Evolutionary conservation across 73 alveolate species (phyloP).

Genomic region (Tetrahymena thermophila): DNA sequence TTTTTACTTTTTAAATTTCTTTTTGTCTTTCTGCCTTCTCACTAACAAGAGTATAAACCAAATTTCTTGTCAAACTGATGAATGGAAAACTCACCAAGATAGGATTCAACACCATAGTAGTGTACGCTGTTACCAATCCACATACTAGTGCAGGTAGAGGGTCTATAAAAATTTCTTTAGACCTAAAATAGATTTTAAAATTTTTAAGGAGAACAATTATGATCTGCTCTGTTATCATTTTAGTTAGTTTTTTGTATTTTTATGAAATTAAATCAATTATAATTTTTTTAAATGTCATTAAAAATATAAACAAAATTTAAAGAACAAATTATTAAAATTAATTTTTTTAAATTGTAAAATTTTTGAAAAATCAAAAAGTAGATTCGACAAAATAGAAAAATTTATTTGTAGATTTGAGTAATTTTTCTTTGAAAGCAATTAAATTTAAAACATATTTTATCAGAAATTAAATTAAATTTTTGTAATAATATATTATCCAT

Average conservation of each 20-base stretch:
- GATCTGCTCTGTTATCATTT: neutral
- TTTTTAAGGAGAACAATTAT: neutral
- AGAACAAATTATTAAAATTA: neutral
- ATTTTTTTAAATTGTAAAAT: too few species aligned
- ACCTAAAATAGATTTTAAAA: neutral
- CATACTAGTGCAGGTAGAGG: neutral
- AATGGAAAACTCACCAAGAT: neutral
- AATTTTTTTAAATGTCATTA: too few species aligned
- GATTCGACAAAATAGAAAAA: too few species aligned
- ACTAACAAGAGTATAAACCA: conserved; percentile 4
- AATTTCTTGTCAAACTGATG: neutral
- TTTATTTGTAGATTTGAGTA: too few species aligned
- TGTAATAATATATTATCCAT: too few species aligned
- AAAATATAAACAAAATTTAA: too few species aligned
- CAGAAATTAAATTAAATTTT: too few species aligned
- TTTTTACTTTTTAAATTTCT: conserved; percentile 14
- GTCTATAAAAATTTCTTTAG: neutral
- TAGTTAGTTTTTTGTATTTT: neutral
- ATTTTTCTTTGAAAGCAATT: too few species aligned
- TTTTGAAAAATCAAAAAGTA: too few species aligned
- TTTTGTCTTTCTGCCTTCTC: conserved; percentile 27
- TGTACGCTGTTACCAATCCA: neutral
- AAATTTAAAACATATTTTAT: too few species aligned
- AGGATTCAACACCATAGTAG: neutral
- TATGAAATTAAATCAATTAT: too few species aligned